Conservation (phyloP, 2,329 filamentous ascomycete species). For the Claviceps sp. region DNA sequence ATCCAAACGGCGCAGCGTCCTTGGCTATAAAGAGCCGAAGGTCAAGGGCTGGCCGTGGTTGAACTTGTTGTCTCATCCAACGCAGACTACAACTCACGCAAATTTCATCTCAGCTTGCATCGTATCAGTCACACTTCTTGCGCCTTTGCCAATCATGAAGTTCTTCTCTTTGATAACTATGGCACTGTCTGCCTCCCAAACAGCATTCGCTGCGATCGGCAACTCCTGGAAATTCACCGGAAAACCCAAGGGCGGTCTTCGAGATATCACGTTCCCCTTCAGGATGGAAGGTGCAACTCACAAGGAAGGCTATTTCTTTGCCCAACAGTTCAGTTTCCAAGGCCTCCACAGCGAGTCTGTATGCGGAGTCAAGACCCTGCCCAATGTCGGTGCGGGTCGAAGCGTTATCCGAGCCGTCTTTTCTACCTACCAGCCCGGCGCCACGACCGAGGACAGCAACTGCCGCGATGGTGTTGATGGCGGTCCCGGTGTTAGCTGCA, state of each 20-base stretch:
- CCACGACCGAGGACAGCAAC: background rate
- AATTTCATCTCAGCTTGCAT: background rate
- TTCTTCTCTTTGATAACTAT: background rate
- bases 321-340: slow-evolving; percentile 11
- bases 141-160: background rate
- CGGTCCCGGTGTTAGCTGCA: background rate
- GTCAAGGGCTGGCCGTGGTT: background rate
- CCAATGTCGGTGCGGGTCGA: background rate
- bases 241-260: background rate
- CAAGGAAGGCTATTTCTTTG: slow-evolving; percentile 11
- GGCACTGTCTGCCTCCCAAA: background rate
- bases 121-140: no score
- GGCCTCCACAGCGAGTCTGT: background rate
- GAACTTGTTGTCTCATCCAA: background rate
- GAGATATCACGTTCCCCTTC: slow-evolving; percentile 10
- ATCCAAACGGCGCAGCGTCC: background rate
- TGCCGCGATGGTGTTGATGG: background rate
- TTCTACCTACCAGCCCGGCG: background rate
- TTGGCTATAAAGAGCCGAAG: background rate
- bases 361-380: background rate
- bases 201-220: background rate
- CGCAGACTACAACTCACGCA: background rate
- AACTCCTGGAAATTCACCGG: background rate
- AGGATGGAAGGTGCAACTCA: slow-evolving; percentile 10
- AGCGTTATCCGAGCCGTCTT: background rate